Conservation (phyloP, 148 eudicot species). For the Linanthus parryae region DNA sequence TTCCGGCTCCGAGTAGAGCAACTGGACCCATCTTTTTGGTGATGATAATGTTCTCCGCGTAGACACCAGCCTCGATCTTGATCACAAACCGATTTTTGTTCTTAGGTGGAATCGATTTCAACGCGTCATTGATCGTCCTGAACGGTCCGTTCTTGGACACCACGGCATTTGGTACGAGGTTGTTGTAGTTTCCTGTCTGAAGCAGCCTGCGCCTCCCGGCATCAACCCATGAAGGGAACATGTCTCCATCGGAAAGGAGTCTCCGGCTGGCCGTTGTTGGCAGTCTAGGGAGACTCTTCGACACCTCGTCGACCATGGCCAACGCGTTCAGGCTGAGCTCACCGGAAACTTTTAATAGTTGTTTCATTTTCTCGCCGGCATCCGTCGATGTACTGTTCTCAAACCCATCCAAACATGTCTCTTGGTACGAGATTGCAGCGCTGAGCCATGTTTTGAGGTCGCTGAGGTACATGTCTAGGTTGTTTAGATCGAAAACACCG, state of each 20-base stretch:
- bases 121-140: constrained; percentile 44
- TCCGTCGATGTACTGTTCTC: constrained; percentile 26
- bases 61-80: constrained; percentile 37
- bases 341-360: constrained; percentile 2
- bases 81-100: constrained; percentile 49
- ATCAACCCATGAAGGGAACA: constrained; percentile 21
- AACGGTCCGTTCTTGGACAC: constrained; percentile 63
- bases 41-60: constrained; percentile 29
- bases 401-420: constrained; percentile 47
- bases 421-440: constrained; percentile 39
- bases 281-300: too few relatives aligned
- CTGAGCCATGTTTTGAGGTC: constrained; percentile 50
- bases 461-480: constrained; percentile 14
- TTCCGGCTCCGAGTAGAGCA: constrained; percentile 50
- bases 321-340: constrained; percentile 13
- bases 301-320: constrained; percentile 17
- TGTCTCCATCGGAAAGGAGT: neutral
- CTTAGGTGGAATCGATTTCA: constrained; percentile 32
- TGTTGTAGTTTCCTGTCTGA: neutral
- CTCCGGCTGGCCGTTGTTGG: too few relatives aligned
- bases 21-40: constrained; percentile 7
- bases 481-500: constrained; percentile 1
- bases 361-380: constrained; percentile 27
- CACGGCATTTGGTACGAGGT: constrained; percentile 31
- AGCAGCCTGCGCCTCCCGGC: constrained; percentile 16